These are phyloP conservation scores for Panicum virgatum DNA, from an alignment of 202 grass and related monocot genomes.

Conservation along the genomic window DNA sequence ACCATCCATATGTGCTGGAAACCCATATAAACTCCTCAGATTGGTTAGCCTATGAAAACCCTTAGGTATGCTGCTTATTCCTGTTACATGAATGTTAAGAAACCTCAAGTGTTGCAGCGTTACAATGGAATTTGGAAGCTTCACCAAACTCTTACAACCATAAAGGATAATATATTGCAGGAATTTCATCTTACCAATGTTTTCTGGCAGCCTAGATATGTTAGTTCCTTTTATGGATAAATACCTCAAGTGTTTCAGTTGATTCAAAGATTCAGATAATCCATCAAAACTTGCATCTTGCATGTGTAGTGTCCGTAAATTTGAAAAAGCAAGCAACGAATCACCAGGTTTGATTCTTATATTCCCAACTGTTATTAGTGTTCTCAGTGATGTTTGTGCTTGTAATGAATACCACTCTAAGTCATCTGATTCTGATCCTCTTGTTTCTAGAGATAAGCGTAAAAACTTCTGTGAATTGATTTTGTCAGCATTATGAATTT, in stretches of 20 bases:
- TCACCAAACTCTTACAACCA: neutral
- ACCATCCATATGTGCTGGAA: neutral
- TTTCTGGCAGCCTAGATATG: neutral
- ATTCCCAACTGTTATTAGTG: neutral
- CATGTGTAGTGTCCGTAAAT: conserved; percentile 11
- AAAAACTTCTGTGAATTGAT: neutral
- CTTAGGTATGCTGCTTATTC: neutral
- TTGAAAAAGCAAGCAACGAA: too few species aligned
- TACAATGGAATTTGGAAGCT: conserved; percentile 7
- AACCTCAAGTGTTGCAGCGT: neutral
- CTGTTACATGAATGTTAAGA: fast-evolving
- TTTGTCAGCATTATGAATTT: neutral
- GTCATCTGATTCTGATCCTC: too few species aligned
- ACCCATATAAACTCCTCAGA: neutral
- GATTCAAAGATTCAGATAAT: neutral
- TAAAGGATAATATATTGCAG: conserved; percentile 11
- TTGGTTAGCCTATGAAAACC: neutral
- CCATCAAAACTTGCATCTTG: neutral
- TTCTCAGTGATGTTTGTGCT: too few species aligned
- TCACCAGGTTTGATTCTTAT: neutral
- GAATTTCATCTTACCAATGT: conserved; percentile 14
- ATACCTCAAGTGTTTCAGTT: conserved; percentile 46
- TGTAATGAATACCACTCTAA: too few species aligned
- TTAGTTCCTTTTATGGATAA: neutral
- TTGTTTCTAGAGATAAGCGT: neutral